Conservation (phyloP, 305 asterid genomes). For the Fraxinus sp. region DNA sequence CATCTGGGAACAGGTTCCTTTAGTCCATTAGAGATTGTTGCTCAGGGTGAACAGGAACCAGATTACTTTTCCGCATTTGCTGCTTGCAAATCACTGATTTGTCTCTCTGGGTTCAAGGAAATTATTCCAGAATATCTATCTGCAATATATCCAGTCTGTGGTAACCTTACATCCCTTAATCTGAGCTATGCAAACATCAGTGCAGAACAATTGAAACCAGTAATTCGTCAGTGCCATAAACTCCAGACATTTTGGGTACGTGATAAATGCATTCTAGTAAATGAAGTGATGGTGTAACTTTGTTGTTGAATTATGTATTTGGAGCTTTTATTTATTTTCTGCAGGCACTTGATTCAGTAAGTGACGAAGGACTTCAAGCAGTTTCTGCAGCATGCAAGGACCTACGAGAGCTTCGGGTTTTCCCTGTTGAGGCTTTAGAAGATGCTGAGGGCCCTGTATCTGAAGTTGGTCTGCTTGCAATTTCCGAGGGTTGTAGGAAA, state of each 20-base stretch:
- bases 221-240: conserved; percentile 41
- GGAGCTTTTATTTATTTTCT: neutral
- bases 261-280: neutral
- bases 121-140: conserved; percentile 39
- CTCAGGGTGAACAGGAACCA: conserved; percentile 36
- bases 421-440: conserved; percentile 45
- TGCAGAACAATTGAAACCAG: conserved; percentile 45
- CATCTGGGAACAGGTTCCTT: conserved; percentile 55
- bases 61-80: conserved; percentile 47
- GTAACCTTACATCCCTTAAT: conserved; percentile 49
- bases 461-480: conserved; percentile 52
- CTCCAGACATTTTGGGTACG: conserved; percentile 58
- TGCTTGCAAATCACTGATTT: conserved; percentile 48
- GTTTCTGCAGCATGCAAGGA: conserved; percentile 50
- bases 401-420: conserved; percentile 55
- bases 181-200: conserved; percentile 42
- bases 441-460: conserved; percentile 50
- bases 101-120: conserved; percentile 52
- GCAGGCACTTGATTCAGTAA: conserved; percentile 54
- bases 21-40: conserved; percentile 26
- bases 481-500: conserved; percentile 59
- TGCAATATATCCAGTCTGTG: conserved; percentile 47
- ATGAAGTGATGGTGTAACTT: neutral
- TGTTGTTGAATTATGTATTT: neutral
- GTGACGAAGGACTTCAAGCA: conserved; percentile 60